phyloP scores from a whole-genome alignment of 306 rosid genomes.

The Ochetophila trinervis region DNA sequence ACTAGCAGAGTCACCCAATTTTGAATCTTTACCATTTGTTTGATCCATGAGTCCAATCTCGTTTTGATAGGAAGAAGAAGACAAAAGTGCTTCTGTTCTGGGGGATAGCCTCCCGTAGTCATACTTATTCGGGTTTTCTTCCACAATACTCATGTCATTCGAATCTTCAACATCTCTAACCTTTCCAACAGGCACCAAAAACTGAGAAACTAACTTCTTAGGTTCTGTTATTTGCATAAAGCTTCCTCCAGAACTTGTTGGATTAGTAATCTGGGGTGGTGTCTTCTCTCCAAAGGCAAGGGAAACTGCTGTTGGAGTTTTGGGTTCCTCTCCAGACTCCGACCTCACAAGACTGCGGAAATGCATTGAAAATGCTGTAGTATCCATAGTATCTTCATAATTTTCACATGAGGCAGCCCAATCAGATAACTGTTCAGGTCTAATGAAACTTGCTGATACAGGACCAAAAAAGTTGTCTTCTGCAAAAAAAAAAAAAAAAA shows the following conservation, averaged over 20 bases:
- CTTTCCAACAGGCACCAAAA: slow-evolving; percentile 22
- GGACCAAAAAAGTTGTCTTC: slow-evolving; percentile 82
- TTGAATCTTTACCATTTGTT: slow-evolving; percentile 14
- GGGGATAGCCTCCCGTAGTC: slow-evolving; percentile 62
- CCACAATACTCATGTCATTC: slow-evolving; percentile 72
- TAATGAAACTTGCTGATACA: slow-evolving; percentile 71
- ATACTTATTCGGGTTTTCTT: slow-evolving; percentile 40
- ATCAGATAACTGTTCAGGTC: slow-evolving; percentile 64
- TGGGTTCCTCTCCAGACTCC: slow-evolving; percentile 67
- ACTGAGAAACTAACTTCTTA: slow-evolving; percentile 33
- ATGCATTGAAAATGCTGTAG: slow-evolving; percentile 88
- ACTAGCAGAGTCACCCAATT: slow-evolving; percentile 19
- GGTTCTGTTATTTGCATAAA: slow-evolving; percentile 61
- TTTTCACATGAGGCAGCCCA: slow-evolving; percentile 60
- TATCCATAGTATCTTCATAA: slow-evolving; percentile 81
- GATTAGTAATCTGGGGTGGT: slow-evolving; percentile 31
- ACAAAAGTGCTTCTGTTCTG: slow-evolving; percentile 53
- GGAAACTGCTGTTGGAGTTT: slow-evolving; percentile 59
- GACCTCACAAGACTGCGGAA: slow-evolving; percentile 83
- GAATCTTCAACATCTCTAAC: slow-evolving; percentile 56
- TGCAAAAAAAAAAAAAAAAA: slow-evolving; percentile 26
- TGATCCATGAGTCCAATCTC: slow-evolving; percentile 5
- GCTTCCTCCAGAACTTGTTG: slow-evolving; percentile 52
- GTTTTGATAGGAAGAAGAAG: slow-evolving; percentile 16
- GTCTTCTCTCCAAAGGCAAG: slow-evolving; percentile 48